Conservation (phyloP, 2,329 filamentous ascomycete genomes). For the Neofusicoccum umdonicola region DNA sequence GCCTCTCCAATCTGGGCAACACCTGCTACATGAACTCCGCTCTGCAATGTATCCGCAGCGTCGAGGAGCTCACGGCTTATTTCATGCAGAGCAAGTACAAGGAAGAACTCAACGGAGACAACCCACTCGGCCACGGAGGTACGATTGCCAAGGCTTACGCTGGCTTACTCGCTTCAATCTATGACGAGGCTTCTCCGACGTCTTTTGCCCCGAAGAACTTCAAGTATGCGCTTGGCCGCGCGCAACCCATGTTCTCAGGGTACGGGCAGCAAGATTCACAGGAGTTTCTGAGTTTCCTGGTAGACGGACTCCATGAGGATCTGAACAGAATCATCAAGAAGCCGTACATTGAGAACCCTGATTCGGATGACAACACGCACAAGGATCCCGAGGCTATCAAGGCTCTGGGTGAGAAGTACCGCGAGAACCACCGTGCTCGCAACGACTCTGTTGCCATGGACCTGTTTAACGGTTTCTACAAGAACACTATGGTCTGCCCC, state of each 20-base stretch:
- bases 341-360: conserved; percentile 95
- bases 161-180: conserved; percentile 72
- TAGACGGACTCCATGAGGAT: conserved; percentile 94
- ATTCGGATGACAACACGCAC: conserved; percentile 96
- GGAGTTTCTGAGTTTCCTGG: conserved; percentile 90
- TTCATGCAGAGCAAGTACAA: conserved; percentile 71
- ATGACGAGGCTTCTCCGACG: conserved; percentile 63
- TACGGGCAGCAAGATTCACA: conserved; percentile 97
- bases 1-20: conserved; percentile 87
- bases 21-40: conserved; percentile 99
- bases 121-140: conserved; percentile 82
- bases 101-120: conserved; percentile 77
- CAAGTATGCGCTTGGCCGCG: conserved; percentile 76
- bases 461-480: conserved; percentile 96
- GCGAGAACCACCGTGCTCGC: conserved; percentile 85
- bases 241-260: conserved; percentile 82
- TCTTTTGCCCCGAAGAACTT: conserved; percentile 77
- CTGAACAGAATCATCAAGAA: conserved; percentile 92
- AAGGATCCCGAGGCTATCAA: conserved; percentile 75
- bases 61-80: conserved; percentile 90
- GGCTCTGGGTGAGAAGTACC: conserved; percentile 82
- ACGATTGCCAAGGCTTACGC: conserved; percentile 84
- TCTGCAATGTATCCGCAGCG: conserved; percentile 87
- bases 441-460: conserved; percentile 96
- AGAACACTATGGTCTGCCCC: conserved; percentile 92